Base-by-base conservation (phyloP, 2,329 filamentous ascomycete species). In the Dryadomyces quercivorus region DNA sequence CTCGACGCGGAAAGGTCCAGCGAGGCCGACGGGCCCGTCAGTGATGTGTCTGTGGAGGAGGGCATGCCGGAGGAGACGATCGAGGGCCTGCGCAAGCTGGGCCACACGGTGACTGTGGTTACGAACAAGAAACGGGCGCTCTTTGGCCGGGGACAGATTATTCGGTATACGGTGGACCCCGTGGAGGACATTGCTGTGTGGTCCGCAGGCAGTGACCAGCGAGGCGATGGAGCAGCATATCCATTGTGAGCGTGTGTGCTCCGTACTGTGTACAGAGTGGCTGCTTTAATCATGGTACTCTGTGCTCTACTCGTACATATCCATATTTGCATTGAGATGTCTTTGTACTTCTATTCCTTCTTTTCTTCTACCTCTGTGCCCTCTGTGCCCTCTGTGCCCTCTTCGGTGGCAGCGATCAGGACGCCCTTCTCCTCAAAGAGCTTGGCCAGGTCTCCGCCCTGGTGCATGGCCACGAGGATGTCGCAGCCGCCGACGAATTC, bases 401-500 rank as follows among this genome's bases (percentile, higher is more conserved):
- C 59, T 31, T 55, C 64, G 50, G 84, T 77, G 2, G 71, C 69
- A 2, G 77, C 70, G 16, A 84, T 81, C 55, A 98, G 71, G n/a
- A 97, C 88, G 58, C 82, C 82, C 77, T 95, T 95, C 70, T 95
- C 87, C 66, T 95, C 88, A 51, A 98, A 75, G 67, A 97, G 70
- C 76, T 94, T 94, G 9, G 90, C 88, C 64, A 98, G 73, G 62
- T 94, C 90, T 31, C 93, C 93, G 65, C 88, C 94, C 72, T 96
- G 88, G 73, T 97, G 92, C 93, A 98, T 97, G 2, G 85, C 86
- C 68, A 97, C 85, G 63, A 98, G 70, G 60, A 98, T 98, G 70
- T 98, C 93, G 68, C 91, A 96, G n/a, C 93, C 93, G 54, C 93
- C 93, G 49, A 98, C 77, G 67, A 98, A 98, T 68, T 98, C 92